Conservation (phyloP, 176 grass and related monocot species). For the Lolium perenne region DNA sequence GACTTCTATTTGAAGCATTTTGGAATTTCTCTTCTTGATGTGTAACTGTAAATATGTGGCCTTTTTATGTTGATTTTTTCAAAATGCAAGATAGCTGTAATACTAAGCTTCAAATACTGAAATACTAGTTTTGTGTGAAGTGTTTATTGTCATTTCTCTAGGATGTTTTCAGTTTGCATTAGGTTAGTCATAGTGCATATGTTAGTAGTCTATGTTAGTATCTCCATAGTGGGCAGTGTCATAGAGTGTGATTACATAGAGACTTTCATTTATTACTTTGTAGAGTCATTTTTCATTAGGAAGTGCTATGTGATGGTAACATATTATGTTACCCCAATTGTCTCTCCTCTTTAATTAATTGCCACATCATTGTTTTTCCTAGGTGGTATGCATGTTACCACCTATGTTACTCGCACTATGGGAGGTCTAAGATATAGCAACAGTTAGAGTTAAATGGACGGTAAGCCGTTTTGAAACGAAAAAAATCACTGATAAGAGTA, state of each 20-base stretch:
- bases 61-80: neutral
- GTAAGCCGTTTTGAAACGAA: neutral
- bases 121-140: neutral
- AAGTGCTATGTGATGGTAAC: too few relatives aligned
- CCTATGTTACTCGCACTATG: too few relatives aligned
- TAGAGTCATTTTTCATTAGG: too few relatives aligned
- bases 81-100: neutral
- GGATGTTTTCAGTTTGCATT: constrained; percentile 32
- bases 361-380: too few relatives aligned
- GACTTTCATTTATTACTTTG: too few relatives aligned
- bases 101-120: neutral
- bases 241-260: too few relatives aligned
- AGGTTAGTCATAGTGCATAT: neutral
- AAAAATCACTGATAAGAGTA: constrained; percentile 20
- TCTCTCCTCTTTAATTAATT: too few relatives aligned
- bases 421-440: neutral
- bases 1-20: constrained; percentile 15
- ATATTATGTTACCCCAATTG: too few relatives aligned
- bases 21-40: neutral
- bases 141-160: constrained; percentile 17
- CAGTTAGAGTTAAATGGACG: neutral
- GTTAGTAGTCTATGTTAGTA: too few relatives aligned
- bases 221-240: too few relatives aligned
- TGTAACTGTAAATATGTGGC: constrained; percentile 15
- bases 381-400: too few relatives aligned